phyloP scores from a whole-genome alignment of 2,329 filamentous ascomycete genomes.

The Thelonectria discophora region DNA sequence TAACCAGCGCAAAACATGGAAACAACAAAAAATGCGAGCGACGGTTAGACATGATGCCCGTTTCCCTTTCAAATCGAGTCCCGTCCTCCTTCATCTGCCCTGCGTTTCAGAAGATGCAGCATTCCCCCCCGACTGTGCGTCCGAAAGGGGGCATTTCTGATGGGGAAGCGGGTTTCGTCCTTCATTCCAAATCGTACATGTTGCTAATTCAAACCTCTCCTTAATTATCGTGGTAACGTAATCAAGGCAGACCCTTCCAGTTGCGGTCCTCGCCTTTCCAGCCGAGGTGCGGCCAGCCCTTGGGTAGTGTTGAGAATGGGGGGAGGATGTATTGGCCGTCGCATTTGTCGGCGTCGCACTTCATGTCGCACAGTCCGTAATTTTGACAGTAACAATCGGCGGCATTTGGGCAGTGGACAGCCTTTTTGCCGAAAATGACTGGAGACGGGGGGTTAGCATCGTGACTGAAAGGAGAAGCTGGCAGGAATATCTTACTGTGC shows the following conservation, averaged over 20 bases:
- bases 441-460: conserved; percentile 25
- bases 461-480: neutral
- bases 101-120: conserved; percentile 12
- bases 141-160: neutral
- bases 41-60: conserved; percentile 17
- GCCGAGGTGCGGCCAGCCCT: conserved; percentile 64
- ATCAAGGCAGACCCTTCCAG: conserved; percentile 39
- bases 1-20: conserved; percentile 8
- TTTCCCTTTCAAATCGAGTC: conserved; percentile 3
- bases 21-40: conserved; percentile 12
- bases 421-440: conserved; percentile 67
- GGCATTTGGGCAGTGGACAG: conserved; percentile 68
- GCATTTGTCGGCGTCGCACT: conserved; percentile 58
- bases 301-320: conserved; percentile 63
- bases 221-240: neutral
- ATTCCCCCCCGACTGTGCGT: conserved; percentile 9
- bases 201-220: conserved; percentile 3
- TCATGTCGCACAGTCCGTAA: conserved; percentile 66
- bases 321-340: conserved; percentile 67
- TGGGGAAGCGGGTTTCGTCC: conserved; percentile 12
- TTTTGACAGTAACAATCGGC: conserved; percentile 72
- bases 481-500: conserved; percentile 62
- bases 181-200: conserved; percentile 24
- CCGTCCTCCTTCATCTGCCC: neutral
- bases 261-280: conserved; percentile 42